phyloP scores from a whole-genome alignment of 768 basidiomycete species.

The Russula sp. region DNA sequence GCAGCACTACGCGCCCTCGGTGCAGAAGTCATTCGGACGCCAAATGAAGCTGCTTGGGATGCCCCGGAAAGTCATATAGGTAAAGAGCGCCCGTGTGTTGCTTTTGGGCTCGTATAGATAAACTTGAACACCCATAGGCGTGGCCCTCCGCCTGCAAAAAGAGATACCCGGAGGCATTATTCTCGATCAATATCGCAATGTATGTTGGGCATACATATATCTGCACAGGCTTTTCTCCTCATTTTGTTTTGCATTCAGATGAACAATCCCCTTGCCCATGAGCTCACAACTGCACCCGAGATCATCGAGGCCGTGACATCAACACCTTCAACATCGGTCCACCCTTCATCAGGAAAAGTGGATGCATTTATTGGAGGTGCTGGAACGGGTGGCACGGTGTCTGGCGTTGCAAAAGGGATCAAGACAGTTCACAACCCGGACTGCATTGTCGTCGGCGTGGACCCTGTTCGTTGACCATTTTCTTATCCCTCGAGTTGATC shows the following conservation, averaged over 20 bases:
- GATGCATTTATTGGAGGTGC: constrained; percentile 80
- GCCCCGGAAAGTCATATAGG: constrained; percentile 89
- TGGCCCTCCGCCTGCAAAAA: constrained; percentile 68
- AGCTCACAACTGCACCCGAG: constrained; percentile 84
- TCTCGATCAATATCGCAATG: constrained; percentile 85
- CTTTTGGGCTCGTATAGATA: constrained; percentile 51
- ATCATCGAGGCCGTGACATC: constrained; percentile 73
- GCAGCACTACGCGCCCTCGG: constrained; percentile 85
- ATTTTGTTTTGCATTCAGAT: constrained; percentile 32
- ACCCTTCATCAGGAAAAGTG: constrained; percentile 65
- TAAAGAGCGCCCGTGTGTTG: constrained; percentile 38
- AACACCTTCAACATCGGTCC: constrained; percentile 50
- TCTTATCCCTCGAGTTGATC: background rate
- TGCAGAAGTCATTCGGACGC: constrained; percentile 91
- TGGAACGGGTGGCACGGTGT: constrained; percentile 93
- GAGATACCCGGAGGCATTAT: constrained; percentile 83
- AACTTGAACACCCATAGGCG: constrained; percentile 64
- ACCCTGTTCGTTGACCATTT: constrained; percentile 62
- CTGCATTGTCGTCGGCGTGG: constrained; percentile 75
- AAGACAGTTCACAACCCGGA: constrained; percentile 71
- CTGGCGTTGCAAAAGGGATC: constrained; percentile 75
- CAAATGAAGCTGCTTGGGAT: constrained; percentile 83
- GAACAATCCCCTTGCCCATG: constrained; percentile 89
- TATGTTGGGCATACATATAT: constrained; percentile 29
- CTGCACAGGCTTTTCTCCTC: constrained; percentile 2